phyloP scores from a whole-genome alignment of 202 grass and related monocot genomes.

The Digitaria exilis region DNA sequence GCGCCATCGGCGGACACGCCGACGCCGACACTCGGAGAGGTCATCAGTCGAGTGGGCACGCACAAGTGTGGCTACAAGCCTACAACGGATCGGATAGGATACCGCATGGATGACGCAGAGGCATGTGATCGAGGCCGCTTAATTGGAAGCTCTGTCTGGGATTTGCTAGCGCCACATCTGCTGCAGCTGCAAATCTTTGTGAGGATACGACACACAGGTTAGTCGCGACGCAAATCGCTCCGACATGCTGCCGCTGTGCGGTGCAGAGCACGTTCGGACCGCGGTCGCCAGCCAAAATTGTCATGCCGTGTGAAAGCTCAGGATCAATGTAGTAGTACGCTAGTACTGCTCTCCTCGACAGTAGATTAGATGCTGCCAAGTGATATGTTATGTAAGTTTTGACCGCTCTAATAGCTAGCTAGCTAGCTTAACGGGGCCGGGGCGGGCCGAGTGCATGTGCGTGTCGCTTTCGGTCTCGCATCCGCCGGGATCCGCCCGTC shows the following conservation, averaged over 20 bases:
- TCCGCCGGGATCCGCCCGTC: constrained; percentile 31
- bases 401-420: background rate
- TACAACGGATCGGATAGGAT: background rate
- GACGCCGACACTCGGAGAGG: constrained; percentile 8
- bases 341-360: background rate
- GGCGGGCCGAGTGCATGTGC: background rate
- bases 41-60: background rate
- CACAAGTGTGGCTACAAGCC: constrained; percentile 22
- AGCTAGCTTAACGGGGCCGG: background rate
- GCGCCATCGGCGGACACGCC: constrained; percentile 14
- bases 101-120: background rate
- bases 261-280: background rate
- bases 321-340: background rate
- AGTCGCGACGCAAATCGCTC: constrained; percentile 12
- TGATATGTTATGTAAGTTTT: constrained; percentile 29
- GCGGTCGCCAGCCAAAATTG: background rate
- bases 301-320: background rate
- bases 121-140: constrained; percentile 29
- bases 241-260: constrained; percentile 32
- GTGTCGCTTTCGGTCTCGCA: constrained; percentile 17
- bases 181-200: constrained; percentile 6
- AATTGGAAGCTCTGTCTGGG: constrained; percentile 10
- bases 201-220: background rate
- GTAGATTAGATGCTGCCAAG: constrained; percentile 9
- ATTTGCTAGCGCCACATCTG: background rate